Base-by-base conservation (phyloP, 768 basidiomycete genomes). In the Chiua virens region DNA sequence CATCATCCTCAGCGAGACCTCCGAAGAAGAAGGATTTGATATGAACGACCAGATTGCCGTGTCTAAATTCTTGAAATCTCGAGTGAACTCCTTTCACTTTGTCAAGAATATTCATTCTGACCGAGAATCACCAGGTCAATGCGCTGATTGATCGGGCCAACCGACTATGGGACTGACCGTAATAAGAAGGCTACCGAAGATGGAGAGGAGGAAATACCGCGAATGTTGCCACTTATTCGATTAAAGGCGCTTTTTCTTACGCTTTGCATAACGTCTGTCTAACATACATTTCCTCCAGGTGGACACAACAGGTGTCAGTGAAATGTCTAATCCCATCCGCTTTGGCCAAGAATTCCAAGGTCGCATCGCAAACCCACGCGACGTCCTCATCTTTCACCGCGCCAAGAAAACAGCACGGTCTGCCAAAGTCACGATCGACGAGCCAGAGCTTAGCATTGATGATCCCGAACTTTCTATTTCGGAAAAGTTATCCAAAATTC, bases 281-380 rank as follows among this genome's bases (percentile, higher is more conserved):
- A 9, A 56, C 34, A 11, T 11, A 28, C 36, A 20, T n/a, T 22
- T 25, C 46, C 47, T 23, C 23, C 32, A 86, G 88, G 92, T 96
- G 17, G 92, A 96, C 65, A 95, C 92, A 0, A 91, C 95, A 0
- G 90, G 88, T 38, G 89, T 93, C 8, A 84, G 83, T 50, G 89
- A 92, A 60, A 92, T 92, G 73, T 92, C 89, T 47, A 99, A 99
- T 67, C 95, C 96, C 21, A 87, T 96, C 45, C 87, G 97, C 10
- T 97, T 99, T 66, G 96, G 97, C 1, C 94, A 96, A 66, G 91
- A 96, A 66, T 98, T 98, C 68, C 81, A 86, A 57, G 92, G 91
- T 1, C 80, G 80, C 20, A 80, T 98, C 32, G 97, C 97, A 11
- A 99, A 99, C 65, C 96, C 97, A 15, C 81, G 92, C 23, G 96